Evolutionary conservation across 2,329 filamentous ascomycete species (phyloP), one percentile per base, ranked within the genome.

Genomic region (Fusarium buxicola): DNA sequence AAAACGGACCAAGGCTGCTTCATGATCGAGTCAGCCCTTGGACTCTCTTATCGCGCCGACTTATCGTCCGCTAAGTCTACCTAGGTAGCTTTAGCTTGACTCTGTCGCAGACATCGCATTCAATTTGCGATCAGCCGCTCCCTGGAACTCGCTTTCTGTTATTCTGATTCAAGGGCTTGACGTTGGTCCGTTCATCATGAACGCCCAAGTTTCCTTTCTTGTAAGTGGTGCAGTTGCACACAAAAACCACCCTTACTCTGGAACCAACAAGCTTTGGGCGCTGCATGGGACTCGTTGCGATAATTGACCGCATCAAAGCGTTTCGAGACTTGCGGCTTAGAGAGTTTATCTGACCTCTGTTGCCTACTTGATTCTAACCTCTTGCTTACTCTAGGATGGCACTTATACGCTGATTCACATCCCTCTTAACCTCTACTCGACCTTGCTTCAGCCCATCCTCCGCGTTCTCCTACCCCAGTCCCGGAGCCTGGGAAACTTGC

Each of bases 341-440:
- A 27, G n/a, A 35, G 32, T 15, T 18, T 8, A 11, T 13, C 36
- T 44, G 18, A n/a, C 31, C 9, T 30, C 10, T 16, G 12, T 8
- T 18, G 25, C 21, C 27, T 53, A 10, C n/a, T 73, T 76, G 66
- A 75, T 73, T 70, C 54, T 67, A 75, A 79, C 74, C 66, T 40
- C 73, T 58, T 60, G 66, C 53, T 69, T 68, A 24, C 51, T 71
- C 57, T 79, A 98, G 95, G 90, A 96, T 72, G 92, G 92, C 67
- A 89, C 89, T 63, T 87, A 97, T 70, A 92, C 89, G 71, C 84
- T 99, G 59, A 92, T 98, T 72, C 94, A 97, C 76, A 94, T 98
- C 56, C 94, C 94, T 2, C 80, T 96, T 60, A 82, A 89, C 51
- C 84, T 95, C 43, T 90, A 97, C 76, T 82, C 89, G 6, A 85